Conservation (phyloP, 169 alveolate species). For the Cyclospora cayetanensis region DNA sequence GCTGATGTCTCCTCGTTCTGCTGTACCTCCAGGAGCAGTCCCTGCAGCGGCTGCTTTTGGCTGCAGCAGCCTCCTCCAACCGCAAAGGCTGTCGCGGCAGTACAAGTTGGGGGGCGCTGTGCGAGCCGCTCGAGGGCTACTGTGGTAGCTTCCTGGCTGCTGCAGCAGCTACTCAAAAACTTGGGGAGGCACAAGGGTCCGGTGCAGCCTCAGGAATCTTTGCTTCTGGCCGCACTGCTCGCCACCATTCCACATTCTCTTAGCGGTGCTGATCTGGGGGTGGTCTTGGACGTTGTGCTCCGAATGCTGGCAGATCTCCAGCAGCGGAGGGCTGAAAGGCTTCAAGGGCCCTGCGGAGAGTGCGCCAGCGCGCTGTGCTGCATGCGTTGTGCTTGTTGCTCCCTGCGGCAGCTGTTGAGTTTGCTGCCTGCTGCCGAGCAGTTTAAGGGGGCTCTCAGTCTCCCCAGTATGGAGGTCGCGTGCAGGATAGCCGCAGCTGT, state of each 20-base stretch:
- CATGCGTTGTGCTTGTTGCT: not conserved
- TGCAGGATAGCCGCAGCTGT: not conserved
- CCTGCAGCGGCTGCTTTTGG: not conserved
- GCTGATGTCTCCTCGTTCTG: not conserved
- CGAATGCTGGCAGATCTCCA: constrained; percentile 17
- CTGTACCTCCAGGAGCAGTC: not conserved
- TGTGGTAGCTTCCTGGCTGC: not conserved
- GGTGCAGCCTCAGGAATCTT: not conserved
- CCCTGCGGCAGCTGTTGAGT: not conserved
- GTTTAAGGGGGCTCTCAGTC: not conserved
- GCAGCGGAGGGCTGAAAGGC: too few species aligned
- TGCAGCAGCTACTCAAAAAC: not conserved
- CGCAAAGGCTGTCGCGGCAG: constrained; percentile 7
- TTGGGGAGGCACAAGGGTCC: not conserved
- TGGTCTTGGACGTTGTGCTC: not conserved
- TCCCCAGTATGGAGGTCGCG: not conserved
- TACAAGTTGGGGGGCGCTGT: not conserved
- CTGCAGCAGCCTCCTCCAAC: not conserved
- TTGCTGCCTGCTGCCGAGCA: not conserved
- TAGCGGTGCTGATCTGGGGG: not conserved
- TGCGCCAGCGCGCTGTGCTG: not conserved
- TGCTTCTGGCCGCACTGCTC: constrained; percentile 1
- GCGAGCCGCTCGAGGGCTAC: constrained; percentile 1
- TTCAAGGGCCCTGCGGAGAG: not conserved
- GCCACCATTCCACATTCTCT: not conserved